phyloP scores from a whole-genome alignment of 345 rosid genomes.

The Melaleuca quinquenervia region DNA sequence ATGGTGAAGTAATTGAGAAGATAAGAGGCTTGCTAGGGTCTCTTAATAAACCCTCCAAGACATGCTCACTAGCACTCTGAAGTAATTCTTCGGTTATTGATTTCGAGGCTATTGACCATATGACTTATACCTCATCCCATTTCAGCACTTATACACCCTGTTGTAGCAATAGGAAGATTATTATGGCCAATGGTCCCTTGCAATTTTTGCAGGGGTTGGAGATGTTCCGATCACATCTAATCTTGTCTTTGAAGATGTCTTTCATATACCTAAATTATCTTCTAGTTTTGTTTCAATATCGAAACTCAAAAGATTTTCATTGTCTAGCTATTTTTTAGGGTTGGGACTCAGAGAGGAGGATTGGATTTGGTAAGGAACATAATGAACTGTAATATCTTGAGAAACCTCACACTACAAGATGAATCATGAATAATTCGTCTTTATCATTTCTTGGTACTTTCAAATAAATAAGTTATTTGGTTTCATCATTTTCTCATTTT shows the following conservation, averaged over 20 bases:
- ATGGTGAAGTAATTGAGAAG: too few relatives aligned
- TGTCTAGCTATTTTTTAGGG: neutral
- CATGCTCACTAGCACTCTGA: too few relatives aligned
- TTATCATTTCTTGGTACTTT: neutral
- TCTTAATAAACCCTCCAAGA: too few relatives aligned
- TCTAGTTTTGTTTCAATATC: neutral
- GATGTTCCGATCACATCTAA: neutral
- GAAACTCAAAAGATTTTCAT: neutral
- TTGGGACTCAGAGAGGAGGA: neutral
- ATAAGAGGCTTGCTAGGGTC: too few relatives aligned
- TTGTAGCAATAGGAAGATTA: neutral
- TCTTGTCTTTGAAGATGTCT: neutral
- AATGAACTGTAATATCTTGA: neutral
- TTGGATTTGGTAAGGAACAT: neutral
- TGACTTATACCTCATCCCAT: neutral
- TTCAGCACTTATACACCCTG: neutral
- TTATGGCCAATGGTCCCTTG: neutral
- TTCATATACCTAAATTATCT: neutral
- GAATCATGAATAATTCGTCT: neutral
- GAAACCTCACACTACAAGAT: neutral
- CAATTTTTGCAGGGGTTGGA: neutral
- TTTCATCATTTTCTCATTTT: neutral
- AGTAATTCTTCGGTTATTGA: neutral
- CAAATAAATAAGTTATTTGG: neutral
- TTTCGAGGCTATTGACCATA: neutral